Base-by-base conservation (phyloP, 2,329 filamentous ascomycete species). In the Aspergillus sojae region DNA sequence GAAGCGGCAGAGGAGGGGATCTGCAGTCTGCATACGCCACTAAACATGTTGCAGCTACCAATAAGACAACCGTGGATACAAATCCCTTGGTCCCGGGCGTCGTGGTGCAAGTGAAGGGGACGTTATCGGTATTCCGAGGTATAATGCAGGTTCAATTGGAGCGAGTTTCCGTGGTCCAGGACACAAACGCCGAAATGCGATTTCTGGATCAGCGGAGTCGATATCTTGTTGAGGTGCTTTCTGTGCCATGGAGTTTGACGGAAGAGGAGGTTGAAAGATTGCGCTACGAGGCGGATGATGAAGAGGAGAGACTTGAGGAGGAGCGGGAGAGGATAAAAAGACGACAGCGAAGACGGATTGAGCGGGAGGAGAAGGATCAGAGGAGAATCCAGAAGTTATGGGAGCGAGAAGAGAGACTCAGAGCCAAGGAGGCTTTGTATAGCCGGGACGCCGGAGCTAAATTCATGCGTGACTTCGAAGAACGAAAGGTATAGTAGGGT, bases 101-200 rank as follows among this genome's bases (percentile, higher is more conserved):
- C 0, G 77, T 85, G 7, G 72, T 88, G 2, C 86, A 86, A 63
- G 77, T 84, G 4, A 88, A 89, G 68, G 85, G 86, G 32, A 86
- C 83, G 0, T 77, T 89, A 11, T 80, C 79, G 0, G 76, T 73
- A 12, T 88, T 85, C 68, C 81, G 85, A 5, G 74, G 75, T 5
- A 70, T 73, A 14, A 82, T 82, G 64, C 86, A 89, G 68, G 64
- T 89, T 10, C 77, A 84, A 19, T 73, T 88, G 30, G 85, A 88
- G 70, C 80, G 85, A 3, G 78, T 86, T 9, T 77, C 74, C 45
- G 62, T 82, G 0, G 72, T 89, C 1, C 71, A 72, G 2, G 81
- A 83, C 48, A 89, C 86, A 16, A 80, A 81, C 48, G 82, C 84
- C 32, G 88, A 89, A 70, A 81, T 83, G 56, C 72, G 72, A 9